Percentiles rank a stretch among this genome's conserved stretches.
These are phyloP conservation scores for Cyclotella cryptica DNA, from an alignment of 108 stramenopile species.

Conservation along the genomic window DNA sequence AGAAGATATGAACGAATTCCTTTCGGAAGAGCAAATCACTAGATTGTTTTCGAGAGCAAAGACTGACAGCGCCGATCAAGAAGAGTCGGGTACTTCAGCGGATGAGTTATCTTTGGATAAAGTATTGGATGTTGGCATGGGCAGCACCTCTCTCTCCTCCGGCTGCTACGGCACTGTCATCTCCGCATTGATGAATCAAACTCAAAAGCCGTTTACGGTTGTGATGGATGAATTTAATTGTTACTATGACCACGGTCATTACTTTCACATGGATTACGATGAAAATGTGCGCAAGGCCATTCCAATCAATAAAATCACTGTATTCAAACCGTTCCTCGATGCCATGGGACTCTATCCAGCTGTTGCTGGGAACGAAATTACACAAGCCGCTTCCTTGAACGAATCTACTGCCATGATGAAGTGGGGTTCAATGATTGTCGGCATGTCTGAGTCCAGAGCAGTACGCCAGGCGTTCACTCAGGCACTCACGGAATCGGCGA, in stretches of 20 bases:
- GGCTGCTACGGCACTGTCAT: conserved; percentile 74
- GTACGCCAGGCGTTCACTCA: conserved; percentile 62
- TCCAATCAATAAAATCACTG: conserved; percentile 70
- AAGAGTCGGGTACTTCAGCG: not conserved
- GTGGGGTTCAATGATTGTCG: conserved; percentile 78
- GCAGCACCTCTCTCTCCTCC: conserved; percentile 57
- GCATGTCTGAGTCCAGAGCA: conserved; percentile 68
- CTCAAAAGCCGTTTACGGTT: conserved; percentile 72
- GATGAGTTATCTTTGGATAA: conserved; percentile 53
- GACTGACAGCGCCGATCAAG: conserved; percentile 11
- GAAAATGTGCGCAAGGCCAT: conserved; percentile 65
- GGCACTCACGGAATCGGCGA: conserved; percentile 59
- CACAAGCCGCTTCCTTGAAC: conserved; percentile 4
- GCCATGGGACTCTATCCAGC: conserved; percentile 69
- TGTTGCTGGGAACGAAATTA: conserved; percentile 48
- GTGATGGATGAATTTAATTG: conserved; percentile 86
- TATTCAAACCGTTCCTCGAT: conserved; percentile 75
- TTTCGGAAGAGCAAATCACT: conserved; percentile 64
- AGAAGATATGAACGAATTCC: conserved; percentile 57
- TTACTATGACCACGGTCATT: conserved; percentile 79
- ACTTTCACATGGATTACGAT: conserved; percentile 87
- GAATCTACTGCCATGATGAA: conserved; percentile 47
- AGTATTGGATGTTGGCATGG: conserved; percentile 62
- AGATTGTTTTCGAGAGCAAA: conserved; percentile 34
- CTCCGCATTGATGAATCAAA: conserved; percentile 70